Evolutionary conservation across 495 filamentous ascomycete genomes (phyloP).

Genomic region (Letharia lupina): DNA sequence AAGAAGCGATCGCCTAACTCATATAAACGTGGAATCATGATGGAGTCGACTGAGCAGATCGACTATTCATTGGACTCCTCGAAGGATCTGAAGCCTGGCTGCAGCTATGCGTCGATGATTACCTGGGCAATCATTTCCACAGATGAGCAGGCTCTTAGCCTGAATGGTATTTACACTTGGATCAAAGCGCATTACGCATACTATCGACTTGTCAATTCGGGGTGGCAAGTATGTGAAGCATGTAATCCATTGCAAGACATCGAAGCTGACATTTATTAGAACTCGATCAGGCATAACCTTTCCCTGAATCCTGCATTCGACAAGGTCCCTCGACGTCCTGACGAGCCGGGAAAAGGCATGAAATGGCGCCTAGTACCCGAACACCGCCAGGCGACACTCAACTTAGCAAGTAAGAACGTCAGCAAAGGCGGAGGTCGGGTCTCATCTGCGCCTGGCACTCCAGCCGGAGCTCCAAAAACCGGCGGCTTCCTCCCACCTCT

Average conservation of each 20-base stretch:
- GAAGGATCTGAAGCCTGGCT: constrained; percentile 85
- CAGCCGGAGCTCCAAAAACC: constrained; percentile 28
- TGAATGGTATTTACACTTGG: constrained; percentile 84
- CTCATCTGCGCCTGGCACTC: constrained; percentile 50
- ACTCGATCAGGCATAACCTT: constrained; percentile 92
- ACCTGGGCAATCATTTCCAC: constrained; percentile 86
- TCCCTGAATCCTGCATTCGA: constrained; percentile 88
- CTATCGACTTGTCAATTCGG: constrained; percentile 70
- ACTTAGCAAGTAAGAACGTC: constrained; percentile 14
- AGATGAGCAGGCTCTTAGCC: constrained; percentile 73
- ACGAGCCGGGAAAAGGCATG: constrained; percentile 98
- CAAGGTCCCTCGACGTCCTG: constrained; percentile 81
- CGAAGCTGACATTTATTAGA: constrained; percentile 44
- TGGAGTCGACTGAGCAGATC: constrained; percentile 68
- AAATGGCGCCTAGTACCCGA: constrained; percentile 89
- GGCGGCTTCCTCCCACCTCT: constrained; percentile 41
- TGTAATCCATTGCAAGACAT: neutral
- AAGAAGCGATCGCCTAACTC: constrained; percentile 48
- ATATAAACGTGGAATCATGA: constrained; percentile 58
- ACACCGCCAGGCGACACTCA: constrained; percentile 56
- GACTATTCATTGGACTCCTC: constrained; percentile 77
- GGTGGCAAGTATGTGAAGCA: constrained; percentile 66
- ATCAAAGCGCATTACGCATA: constrained; percentile 85
- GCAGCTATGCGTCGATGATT: constrained; percentile 95
- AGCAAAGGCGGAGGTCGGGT: constrained; percentile 33